These are phyloP conservation scores for Dryas octopetala DNA, from an alignment of 306 rosid species.

Conservation along the genomic window DNA sequence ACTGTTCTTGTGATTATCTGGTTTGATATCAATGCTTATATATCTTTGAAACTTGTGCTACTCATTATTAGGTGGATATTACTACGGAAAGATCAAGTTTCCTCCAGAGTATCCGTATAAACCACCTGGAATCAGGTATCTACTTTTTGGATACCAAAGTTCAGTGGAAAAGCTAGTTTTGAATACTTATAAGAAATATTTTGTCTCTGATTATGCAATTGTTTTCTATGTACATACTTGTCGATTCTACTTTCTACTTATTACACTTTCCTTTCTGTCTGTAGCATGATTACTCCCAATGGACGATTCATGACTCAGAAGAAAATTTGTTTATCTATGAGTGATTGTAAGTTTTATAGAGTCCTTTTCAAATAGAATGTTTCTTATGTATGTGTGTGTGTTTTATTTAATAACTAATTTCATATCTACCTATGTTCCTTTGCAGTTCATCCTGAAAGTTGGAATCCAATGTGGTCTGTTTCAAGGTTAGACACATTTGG, in stretches of 20 bases:
- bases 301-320: slow-evolving; percentile 91
- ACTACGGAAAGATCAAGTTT: slow-evolving; percentile 92
- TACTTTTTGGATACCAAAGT: slow-evolving; percentile 13
- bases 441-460: slow-evolving; percentile 97
- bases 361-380: slow-evolving; percentile 14
- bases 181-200: not conserved
- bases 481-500: slow-evolving; percentile 65
- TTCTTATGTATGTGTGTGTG: not conserved
- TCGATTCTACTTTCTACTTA: not conserved
- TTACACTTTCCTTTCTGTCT: slow-evolving; percentile 14
- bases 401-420: slow-evolving; percentile 16
- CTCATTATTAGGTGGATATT: slow-evolving; percentile 69
- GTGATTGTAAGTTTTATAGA: slow-evolving; percentile 75
- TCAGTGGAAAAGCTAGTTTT: not conserved
- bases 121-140: slow-evolving; percentile 95
- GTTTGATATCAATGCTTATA: not conserved
- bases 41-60: not conserved
- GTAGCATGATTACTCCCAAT: slow-evolving; percentile 94
- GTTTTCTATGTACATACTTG: not conserved
- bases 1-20: slow-evolving; percentile 9
- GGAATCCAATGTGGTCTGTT: slow-evolving; percentile 99
- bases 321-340: slow-evolving; percentile 94
- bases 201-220: not conserved
- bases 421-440: slow-evolving; percentile 24
- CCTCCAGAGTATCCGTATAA: slow-evolving; percentile 91